Base-by-base conservation (phyloP, 768 basidiomycete species). In the Sporobolomyces pararoseus region DNA sequence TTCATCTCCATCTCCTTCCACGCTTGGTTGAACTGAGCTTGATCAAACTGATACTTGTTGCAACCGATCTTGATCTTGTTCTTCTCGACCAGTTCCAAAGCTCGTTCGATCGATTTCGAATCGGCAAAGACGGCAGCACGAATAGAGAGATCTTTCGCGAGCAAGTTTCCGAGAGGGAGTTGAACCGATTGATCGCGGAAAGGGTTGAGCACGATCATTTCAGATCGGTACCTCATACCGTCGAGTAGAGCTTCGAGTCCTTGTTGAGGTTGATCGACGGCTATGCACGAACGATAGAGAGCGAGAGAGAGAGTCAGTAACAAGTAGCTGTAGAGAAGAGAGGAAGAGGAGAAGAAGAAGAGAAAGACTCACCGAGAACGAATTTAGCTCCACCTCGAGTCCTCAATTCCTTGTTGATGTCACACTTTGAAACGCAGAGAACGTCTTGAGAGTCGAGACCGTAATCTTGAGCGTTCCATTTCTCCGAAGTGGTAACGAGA, bases 261-360 rank as follows among this genome's bases (percentile, higher is more conserved):
- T 12, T n/a, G 0, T 10, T 49, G n/a, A 12, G 68, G 68, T 57
- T 63, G 62, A 46, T 69, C 68, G 32, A 57, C 63, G 31, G 62
- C 68, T 69, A 54, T 17, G 12, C 46, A 47, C 50, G 14, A 49
- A 19, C 12, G 12, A 19, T n/a, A 57, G 34, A 13, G 42, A 34
- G 14, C 46, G 16, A 23, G 12, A 19, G 34, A 57, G 34, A 13
- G 42, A 34, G 44, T 25, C 53, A n/a, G 29, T 10, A 1, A 19
- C 29, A 34, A 31, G 3, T 53, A 42, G 12, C 4, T 12, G 27
- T 23, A 29, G 42, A 6, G 39, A n/a, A 13, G 14, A 14, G 12
- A 53, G 21, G 10, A 27, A 34, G 5, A 4, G 44, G 42, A 58
- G 31, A 19, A 27, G 12, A 21, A 14, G 44, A 31, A 25, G 21